Percentiles rank a stretch among this genome's conserved stretches.
phyloP scores from a whole-genome alignment of 2,329 filamentous ascomycete genomes.

The Calonectria naviculata region DNA sequence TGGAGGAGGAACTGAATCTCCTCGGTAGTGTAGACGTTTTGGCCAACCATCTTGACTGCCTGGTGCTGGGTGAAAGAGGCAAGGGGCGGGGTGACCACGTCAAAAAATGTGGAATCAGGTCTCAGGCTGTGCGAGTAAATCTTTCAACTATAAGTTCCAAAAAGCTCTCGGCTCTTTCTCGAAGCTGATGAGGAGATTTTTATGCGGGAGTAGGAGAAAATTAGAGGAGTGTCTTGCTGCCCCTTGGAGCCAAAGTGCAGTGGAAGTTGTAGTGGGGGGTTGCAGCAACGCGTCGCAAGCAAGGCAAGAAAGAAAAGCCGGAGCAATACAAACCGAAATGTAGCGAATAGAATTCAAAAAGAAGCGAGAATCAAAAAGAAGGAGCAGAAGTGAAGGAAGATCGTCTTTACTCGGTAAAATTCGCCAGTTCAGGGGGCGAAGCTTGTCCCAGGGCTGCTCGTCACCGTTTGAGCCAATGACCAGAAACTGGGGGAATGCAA shows the following conservation, averaged over 20 bases:
- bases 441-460: not conserved
- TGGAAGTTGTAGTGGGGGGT: no score
- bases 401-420: not conserved
- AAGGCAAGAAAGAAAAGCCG: not conserved
- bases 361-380: not conserved
- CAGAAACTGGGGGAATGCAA: not conserved
- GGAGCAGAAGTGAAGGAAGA: not conserved
- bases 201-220: no score
- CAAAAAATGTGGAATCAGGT: not conserved
- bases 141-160: not conserved
- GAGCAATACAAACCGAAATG: not conserved
- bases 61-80: not conserved
- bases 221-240: not conserved
- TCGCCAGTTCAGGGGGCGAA: not conserved
- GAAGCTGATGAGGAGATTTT: no score
- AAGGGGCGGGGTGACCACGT: not conserved
- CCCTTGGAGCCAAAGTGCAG: no score
- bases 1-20: slow-evolving; percentile 50
- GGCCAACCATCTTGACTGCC: slow-evolving; percentile 45
- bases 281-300: not conserved
- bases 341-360: not conserved
- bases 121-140: not conserved
- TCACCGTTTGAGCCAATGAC: not conserved
- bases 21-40: slow-evolving; percentile 46
- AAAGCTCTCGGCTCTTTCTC: not conserved